These are phyloP conservation scores for Pichia sporocuriosa DNA, from an alignment of 805 yeast genomes.

Conservation along the genomic window DNA sequence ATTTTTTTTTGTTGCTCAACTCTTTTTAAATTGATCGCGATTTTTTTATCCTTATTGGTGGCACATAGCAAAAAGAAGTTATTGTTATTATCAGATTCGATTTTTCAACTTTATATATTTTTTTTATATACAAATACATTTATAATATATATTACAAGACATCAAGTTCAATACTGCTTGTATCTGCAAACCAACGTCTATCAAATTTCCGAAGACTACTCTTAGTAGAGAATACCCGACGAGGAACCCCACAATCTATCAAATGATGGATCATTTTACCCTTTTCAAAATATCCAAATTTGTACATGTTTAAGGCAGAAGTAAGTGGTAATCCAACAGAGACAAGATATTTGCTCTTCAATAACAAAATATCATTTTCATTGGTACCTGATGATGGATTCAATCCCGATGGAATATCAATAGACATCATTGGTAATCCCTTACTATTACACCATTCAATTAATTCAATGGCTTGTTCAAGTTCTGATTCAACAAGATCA, in stretches of 20 bases:
- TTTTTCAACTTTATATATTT: no score
- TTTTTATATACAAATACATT: no score
- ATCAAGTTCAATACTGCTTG: constrained; percentile 1
- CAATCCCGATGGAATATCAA: constrained; percentile 78
- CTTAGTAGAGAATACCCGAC: constrained; percentile 38
- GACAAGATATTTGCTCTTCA: constrained; percentile 46
- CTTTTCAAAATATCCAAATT: constrained; percentile 41
- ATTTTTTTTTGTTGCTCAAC: no score
- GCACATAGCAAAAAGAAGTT: no score
- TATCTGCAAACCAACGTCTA: constrained; percentile 16
- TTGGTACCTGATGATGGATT: constrained; percentile 73
- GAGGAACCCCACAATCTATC: constrained; percentile 68
- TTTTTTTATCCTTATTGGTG: no score
- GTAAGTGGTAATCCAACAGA: constrained; percentile 70
- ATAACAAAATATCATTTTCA: constrained; percentile 22
- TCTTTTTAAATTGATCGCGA: background rate
- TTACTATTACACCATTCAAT: constrained; percentile 63
- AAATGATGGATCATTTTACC: constrained; percentile 51
- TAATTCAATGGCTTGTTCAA: constrained; percentile 35
- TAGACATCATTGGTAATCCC: constrained; percentile 45
- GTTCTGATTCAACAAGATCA: constrained; percentile 45
- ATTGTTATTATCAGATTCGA: no score
- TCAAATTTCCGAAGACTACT: constrained; percentile 44
- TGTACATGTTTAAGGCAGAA: constrained; percentile 55
- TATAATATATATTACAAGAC: background rate